Evolutionary conservation across 768 basidiomycete genomes (phyloP).

Genomic region (Lactarius akahatsu): DNA sequence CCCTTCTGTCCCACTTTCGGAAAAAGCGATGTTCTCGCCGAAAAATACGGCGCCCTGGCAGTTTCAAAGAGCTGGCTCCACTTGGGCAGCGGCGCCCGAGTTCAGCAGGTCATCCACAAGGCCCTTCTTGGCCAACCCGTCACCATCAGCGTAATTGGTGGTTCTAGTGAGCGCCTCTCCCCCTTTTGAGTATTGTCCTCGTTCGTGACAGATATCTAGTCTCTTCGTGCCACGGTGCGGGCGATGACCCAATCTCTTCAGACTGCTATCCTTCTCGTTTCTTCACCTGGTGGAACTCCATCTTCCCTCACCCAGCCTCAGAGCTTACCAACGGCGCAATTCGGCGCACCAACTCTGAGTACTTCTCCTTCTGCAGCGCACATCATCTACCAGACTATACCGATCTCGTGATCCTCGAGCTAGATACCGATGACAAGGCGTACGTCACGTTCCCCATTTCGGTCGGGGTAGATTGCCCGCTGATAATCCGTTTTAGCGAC

Average conservation of each 20-base stretch:
- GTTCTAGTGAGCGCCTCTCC: slow-evolving; percentile 61
- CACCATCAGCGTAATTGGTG: slow-evolving; percentile 87
- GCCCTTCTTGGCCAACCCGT: slow-evolving; percentile 83
- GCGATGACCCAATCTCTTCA: slow-evolving; percentile 82
- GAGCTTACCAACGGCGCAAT: slow-evolving; percentile 98
- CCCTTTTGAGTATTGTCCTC: not conserved
- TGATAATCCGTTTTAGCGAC: slow-evolving; percentile 47
- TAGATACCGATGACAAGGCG: slow-evolving; percentile 88
- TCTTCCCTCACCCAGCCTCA: slow-evolving; percentile 98
- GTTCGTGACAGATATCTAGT: slow-evolving; percentile 47
- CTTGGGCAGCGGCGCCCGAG: slow-evolving; percentile 73
- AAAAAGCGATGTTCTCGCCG: slow-evolving; percentile 73
- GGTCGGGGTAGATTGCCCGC: not conserved
- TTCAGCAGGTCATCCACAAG: slow-evolving; percentile 80
- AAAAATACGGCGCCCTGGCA: slow-evolving; percentile 72
- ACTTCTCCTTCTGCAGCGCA: slow-evolving; percentile 91
- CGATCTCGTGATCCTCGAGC: slow-evolving; percentile 93
- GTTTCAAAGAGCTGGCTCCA: slow-evolving; percentile 76
- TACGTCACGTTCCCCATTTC: slow-evolving; percentile 44
- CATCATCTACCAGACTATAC: slow-evolving; percentile 94
- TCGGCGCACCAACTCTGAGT: slow-evolving; percentile 86
- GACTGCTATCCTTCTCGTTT: slow-evolving; percentile 91
- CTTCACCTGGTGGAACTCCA: slow-evolving; percentile 95
- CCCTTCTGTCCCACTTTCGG: slow-evolving; percentile 89
- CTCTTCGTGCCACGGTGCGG: slow-evolving; percentile 91